These are phyloP conservation scores for Coelastrella sp. DNA, from an alignment of 139 green algal genomes.

Conservation along the genomic window DNA sequence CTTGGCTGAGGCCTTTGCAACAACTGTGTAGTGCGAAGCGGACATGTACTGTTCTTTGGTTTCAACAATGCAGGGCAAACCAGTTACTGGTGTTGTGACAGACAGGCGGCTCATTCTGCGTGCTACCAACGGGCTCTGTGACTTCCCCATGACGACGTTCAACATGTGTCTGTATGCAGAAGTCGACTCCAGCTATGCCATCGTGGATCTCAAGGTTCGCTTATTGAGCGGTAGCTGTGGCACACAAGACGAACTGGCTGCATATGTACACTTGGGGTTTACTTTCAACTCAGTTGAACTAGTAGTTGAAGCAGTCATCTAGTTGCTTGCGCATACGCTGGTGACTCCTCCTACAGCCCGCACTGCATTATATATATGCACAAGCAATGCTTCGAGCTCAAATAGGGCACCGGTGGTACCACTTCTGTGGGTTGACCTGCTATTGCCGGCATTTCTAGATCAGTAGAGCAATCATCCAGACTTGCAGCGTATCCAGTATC, in stretches of 20 bases:
- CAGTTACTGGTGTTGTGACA: background rate
- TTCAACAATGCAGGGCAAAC: background rate
- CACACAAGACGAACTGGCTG: background rate
- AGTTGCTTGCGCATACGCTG: too few species aligned
- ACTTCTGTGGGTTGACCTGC: too few species aligned
- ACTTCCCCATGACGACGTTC: background rate
- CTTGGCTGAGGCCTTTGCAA: background rate
- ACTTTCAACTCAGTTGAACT: too few species aligned
- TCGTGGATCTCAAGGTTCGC: background rate
- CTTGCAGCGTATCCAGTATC: too few species aligned
- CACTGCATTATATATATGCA: too few species aligned
- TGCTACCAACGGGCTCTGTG: background rate
- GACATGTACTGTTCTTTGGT: background rate
- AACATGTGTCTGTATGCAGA: constrained; percentile 8
- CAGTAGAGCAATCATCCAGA: too few species aligned
- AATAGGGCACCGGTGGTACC: too few species aligned
- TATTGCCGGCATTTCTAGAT: too few species aligned
- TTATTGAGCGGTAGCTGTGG: background rate
- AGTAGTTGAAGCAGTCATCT: too few species aligned
- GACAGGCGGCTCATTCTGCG: constrained; percentile 3
- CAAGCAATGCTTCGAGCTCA: too few species aligned
- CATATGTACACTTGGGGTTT: background rate
- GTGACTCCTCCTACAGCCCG: too few species aligned
- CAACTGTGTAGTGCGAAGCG: background rate
- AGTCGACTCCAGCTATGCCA: background rate